Conservation (phyloP, 768 basidiomycete genomes). For the Exsudoporus frostii region DNA sequence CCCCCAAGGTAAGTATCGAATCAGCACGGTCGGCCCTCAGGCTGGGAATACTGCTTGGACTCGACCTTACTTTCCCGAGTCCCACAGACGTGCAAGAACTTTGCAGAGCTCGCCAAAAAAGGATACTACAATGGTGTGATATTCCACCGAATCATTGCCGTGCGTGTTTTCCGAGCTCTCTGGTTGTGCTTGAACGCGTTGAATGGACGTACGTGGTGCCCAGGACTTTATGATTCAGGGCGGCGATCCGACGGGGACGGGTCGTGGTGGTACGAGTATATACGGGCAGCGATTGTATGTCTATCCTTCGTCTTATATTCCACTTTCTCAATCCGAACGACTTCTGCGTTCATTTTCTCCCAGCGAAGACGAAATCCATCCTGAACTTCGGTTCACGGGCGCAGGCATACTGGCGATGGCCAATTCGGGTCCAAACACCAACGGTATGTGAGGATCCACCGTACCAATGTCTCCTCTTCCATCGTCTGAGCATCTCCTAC, state of each 20-base stretch:
- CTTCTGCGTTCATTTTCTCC: background rate
- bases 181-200: background rate
- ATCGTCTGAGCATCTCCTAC: background rate
- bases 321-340: background rate
- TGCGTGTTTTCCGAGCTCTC: constrained; percentile 25
- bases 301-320: background rate
- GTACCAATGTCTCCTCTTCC: background rate
- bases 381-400: constrained; percentile 90
- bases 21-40: background rate
- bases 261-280: constrained; percentile 85
- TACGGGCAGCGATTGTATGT: constrained; percentile 85
- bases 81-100: constrained; percentile 89
- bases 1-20: constrained; percentile 54
- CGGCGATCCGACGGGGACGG: constrained; percentile 95
- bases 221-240: constrained; percentile 98
- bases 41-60: background rate
- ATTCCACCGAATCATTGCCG: constrained; percentile 91
- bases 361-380: constrained; percentile 88
- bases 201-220: background rate
- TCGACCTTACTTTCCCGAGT: constrained; percentile 10
- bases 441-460: constrained; percentile 45
- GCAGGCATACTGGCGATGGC: constrained; percentile 97
- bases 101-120: constrained; percentile 82
- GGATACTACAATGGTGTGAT: constrained; percentile 91
- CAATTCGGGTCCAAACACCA: constrained; percentile 93